Evolutionary conservation across 2,329 filamentous ascomycete species (phyloP).

Genomic region (Alternaria incomplexa): DNA sequence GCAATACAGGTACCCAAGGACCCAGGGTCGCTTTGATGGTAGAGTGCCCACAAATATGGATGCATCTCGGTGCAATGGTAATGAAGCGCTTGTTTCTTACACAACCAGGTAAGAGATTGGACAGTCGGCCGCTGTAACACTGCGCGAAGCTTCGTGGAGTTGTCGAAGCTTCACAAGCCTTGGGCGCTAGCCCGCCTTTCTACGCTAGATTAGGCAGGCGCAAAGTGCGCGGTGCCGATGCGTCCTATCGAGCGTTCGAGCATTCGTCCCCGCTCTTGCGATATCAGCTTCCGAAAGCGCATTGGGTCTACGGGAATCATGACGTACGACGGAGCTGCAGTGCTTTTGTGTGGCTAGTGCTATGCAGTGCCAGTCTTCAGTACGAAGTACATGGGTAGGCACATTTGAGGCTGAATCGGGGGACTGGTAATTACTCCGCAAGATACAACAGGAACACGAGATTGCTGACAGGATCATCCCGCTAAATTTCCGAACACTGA

Average conservation of each 20-base stretch:
- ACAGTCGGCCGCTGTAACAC: not conserved
- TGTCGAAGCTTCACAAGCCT: conserved; percentile 4
- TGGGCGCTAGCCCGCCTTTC: not conserved
- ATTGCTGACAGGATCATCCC: not conserved
- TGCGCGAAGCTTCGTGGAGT: not conserved
- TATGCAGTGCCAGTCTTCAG: not conserved
- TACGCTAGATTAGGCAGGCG: conserved; percentile 7
- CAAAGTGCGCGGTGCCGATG: not conserved
- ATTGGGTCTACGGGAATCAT: not conserved
- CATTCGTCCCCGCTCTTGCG: not conserved
- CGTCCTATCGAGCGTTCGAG: not conserved
- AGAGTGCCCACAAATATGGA: not conserved
- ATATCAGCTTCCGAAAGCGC: not conserved
- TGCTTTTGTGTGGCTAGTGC: not conserved
- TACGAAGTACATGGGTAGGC: not conserved
- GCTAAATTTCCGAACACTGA: not conserved
- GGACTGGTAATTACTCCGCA: not conserved
- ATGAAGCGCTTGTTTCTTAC: not conserved
- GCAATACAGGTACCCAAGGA: not conserved
- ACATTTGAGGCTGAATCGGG: not conserved
- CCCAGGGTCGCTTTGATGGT: not conserved
- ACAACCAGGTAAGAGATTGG: not conserved
- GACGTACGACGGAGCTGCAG: not conserved
- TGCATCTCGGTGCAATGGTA: not conserved
- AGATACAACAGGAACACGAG: not conserved